phyloP scores from a whole-genome alignment of 495 filamentous ascomycete species.

The Thermothielavioides terrestris region DNA sequence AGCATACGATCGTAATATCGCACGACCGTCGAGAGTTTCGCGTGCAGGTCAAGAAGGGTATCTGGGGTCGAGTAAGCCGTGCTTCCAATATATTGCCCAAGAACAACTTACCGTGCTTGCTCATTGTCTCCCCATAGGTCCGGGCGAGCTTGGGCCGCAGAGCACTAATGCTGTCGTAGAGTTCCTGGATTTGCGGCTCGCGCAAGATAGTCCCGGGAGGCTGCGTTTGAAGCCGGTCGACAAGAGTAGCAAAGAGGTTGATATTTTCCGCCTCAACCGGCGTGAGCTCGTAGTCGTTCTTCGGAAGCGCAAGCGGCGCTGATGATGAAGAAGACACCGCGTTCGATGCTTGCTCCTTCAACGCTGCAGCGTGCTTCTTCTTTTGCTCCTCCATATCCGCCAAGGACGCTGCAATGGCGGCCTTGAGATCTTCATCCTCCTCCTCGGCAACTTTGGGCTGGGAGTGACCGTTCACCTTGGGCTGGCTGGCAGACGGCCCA shows the following conservation, averaged over 20 bases:
- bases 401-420: conserved; percentile 92
- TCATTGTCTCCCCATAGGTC: conserved; percentile 98
- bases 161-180: conserved; percentile 92
- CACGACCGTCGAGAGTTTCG: conserved; percentile 92
- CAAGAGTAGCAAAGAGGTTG: conserved; percentile 87
- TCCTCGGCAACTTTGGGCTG: conserved; percentile 52
- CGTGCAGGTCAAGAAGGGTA: conserved; percentile 85
- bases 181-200: conserved; percentile 94
- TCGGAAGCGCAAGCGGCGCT: conserved; percentile 49
- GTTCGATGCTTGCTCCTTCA: conserved; percentile 63
- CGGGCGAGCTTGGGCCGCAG: conserved; percentile 88
- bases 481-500: conserved; percentile 19
- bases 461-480: conserved; percentile 34
- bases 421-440: conserved; percentile 88
- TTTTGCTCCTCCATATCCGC: conserved; percentile 98
- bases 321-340: conserved; percentile 28
- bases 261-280: conserved; percentile 95
- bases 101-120: conserved; percentile 75
- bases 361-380: conserved; percentile 68
- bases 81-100: conserved; percentile 21
- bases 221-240: conserved; percentile 90
- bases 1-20: conserved; percentile 99
- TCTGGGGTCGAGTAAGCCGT: conserved; percentile 41
- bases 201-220: conserved; percentile 89
- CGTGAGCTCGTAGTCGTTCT: conserved; percentile 90